Percentiles rank a stretch among this genome's conserved stretches.
Conservation (phyloP, 2,329 filamentous ascomycete genomes). For the Penicillium freii region DNA sequence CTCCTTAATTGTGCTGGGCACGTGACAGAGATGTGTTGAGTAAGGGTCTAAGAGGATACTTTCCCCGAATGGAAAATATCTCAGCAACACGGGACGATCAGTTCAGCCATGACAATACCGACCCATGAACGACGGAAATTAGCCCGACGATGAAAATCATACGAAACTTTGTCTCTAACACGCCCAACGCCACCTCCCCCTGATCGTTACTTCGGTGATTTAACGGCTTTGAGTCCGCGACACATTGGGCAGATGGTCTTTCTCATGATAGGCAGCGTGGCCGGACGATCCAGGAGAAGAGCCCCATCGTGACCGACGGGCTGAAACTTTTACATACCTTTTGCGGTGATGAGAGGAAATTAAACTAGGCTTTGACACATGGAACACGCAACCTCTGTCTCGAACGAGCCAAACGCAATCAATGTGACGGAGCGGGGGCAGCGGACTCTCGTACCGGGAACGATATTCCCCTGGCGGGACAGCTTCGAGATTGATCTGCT, state of each 20-base stretch:
- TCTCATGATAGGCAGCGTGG: not conserved
- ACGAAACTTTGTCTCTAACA: not conserved
- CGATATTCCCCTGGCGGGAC: not conserved
- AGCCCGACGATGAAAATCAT: not conserved
- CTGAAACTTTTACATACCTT: not conserved
- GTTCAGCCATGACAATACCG: not conserved
- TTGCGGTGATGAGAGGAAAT: conserved; percentile 7
- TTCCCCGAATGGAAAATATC: not conserved
- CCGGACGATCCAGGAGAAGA: not conserved
- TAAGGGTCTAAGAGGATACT: not conserved
- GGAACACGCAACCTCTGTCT: conserved; percentile 10
- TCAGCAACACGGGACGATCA: conserved; percentile 9
- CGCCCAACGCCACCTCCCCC: not conserved
- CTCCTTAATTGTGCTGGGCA: not conserved
- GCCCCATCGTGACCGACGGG: not conserved
- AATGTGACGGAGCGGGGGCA: conserved; percentile 11
- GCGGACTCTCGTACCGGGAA: not conserved
- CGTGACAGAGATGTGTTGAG: not conserved
- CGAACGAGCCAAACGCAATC: conserved; percentile 17
- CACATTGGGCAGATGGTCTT: not conserved
- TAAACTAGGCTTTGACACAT: conserved; percentile 17
- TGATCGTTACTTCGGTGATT: not conserved
- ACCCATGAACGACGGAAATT: not conserved
- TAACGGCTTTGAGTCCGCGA: not conserved
- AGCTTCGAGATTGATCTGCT: not conserved